Evolutionary conservation across 805 yeast species (phyloP), one percentile per base, ranked within the genome.

Genomic region (Starmerella gropengiesseri): DNA sequence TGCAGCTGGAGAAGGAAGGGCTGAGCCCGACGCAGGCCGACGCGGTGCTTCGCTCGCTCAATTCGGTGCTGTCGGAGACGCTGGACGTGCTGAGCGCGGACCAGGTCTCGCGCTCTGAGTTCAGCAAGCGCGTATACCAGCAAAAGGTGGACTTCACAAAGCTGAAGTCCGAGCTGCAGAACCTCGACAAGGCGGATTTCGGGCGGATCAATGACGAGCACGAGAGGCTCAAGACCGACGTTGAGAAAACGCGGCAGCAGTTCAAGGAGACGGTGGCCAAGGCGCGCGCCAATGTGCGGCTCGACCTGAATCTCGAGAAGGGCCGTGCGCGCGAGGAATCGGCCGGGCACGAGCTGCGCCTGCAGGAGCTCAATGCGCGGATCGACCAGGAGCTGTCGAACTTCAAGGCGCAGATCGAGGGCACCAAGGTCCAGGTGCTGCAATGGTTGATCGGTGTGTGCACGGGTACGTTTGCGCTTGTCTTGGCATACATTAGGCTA

Each of bases 391-490:
- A 91, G 56, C 80, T 91, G 21, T 80, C 89, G 30, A 89, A 91
- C 59, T 83, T 91, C 75, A 87, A 83, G 62, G 83, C 87, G 70
- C 95, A 89, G 63, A 86, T 91, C 52, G 95, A 91, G 57, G 77
- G 84, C 33, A 95, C 89, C 25, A 91, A 91, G 65, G 84, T 95
- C 2, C 96, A 91, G 60, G 96, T 91, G 38, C 75, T 86, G 78
- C 98, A 91, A 64, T 91, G 98, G 98, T 71, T 91, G 50, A 85
- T 91, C 55, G 97, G 97, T 69, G 96, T 91, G 16, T 83, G 94
- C 58, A 87, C 97, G 1, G 98, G 97, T 81, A 83, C 96, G 1
- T 84, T 89, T 64, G 97, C 97, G 12, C 70, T 91, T 45, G 81
- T 91, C 40, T 65, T 89, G 54, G 96, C 97, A 1, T 91, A 91